Base-by-base conservation (phyloP, 2,329 filamentous ascomycete genomes). In the Aulographum hederae region DNA sequence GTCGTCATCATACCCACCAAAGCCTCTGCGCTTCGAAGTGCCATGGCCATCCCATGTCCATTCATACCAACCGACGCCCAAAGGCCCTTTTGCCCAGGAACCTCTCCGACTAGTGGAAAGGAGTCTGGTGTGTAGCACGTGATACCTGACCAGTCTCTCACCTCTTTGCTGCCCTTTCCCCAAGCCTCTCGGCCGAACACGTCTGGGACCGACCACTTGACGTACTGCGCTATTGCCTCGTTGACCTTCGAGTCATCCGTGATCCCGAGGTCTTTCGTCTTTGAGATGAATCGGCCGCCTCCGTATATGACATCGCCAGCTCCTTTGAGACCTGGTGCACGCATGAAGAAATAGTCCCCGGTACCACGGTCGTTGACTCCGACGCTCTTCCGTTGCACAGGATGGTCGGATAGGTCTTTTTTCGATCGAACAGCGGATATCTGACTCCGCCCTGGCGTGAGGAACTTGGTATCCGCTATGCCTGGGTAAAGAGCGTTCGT, bases 121-220 rank as follows among this genome's bases (percentile, higher is more conserved):
- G 58, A 58, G 43, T 73, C 67, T 3, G 57, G 51, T 5, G 57
- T 65, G 38, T 61, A 67, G 1, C 64, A 66, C 62, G 69, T 70
- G 39, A 69, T 64, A 2, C 67, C 67, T 8, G 60, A n/a, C n/a
- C n/a, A n/a, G n/a, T n/a, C n/a, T n/a, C n/a, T n/a, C n/a, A n/a
- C n/a, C n/a, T n/a, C n/a, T 61, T 65, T 66, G 71, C 25, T 61
- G 33, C 63, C 59, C 3, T 46, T 44, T 8, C 61, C 63, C 64
- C 64, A 69, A 26, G 52, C 48, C 12, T 38, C 41, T 1, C 28
- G 11, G 1, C 50, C 48, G 33, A 56, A 54, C 29, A 46, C 30
- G n/a, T n/a, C n/a, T n/a, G n/a, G n/a, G n/a, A n/a, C n/a, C n/a
- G n/a, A n/a, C n/a, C n/a, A n/a, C n/a, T n/a, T n/a, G n/a, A n/a